These are phyloP conservation scores for Sclerotiophoma versabilis DNA, from an alignment of 2,329 filamentous ascomycete genomes.

Conservation along the genomic window DNA sequence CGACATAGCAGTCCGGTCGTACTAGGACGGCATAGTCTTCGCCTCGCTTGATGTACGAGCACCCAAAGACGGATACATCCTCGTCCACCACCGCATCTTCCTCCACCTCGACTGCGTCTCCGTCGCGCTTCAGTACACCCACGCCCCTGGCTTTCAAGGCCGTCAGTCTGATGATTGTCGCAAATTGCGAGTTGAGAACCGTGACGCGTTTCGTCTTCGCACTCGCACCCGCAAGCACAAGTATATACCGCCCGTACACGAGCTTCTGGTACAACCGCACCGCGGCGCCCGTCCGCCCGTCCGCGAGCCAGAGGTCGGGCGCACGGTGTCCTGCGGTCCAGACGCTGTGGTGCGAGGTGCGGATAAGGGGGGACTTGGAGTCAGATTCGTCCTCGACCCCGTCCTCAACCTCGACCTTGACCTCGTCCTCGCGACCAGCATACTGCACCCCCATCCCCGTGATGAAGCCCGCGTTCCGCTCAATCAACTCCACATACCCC, in stretches of 20 bases:
- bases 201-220: background rate
- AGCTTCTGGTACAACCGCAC: slow-evolving; percentile 17
- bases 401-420: too few relatives aligned
- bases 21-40: slow-evolving; percentile 18
- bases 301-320: slow-evolving; percentile 25
- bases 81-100: background rate
- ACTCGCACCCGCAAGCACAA: slow-evolving; percentile 8
- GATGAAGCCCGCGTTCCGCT: slow-evolving; percentile 59
- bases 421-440: slow-evolving; percentile 37
- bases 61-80: slow-evolving; percentile 5
- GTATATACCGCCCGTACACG: slow-evolving; percentile 17
- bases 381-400: too few relatives aligned
- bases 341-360: slow-evolving; percentile 42
- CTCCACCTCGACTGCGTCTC: background rate
- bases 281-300: background rate
- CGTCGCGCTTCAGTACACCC: background rate
- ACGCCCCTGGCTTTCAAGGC: slow-evolving; percentile 4
- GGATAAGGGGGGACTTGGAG: slow-evolving; percentile 49
- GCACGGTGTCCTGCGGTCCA: slow-evolving; percentile 41
- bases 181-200: background rate
- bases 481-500: slow-evolving; percentile 57
- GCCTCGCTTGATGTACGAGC: slow-evolving; percentile 6
- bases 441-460: slow-evolving; percentile 58
- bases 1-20: slow-evolving; percentile 21
- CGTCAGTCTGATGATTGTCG: background rate